Base-by-base conservation (phyloP, 1,139 yeast genomes). In the Kurtzmaniella quercitrusa region DNA sequence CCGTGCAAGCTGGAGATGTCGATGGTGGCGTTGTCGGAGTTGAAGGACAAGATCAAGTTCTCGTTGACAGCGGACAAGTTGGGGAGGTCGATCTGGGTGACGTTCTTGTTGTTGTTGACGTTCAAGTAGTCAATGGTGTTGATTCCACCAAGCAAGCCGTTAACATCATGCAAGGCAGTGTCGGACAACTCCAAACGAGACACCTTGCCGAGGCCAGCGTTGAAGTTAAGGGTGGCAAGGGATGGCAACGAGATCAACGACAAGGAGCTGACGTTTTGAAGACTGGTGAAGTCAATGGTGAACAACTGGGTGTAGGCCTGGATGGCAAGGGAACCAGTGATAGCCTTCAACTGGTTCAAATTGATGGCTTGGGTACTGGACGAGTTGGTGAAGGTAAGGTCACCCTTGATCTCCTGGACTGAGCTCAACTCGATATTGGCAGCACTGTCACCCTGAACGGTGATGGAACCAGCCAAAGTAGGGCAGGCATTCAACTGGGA, bases 91-190 rank as follows among this genome's bases (percentile, higher is more conserved):
- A 73, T 60, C 23, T 49, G 31, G 14, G 75, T 52, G 51, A 73
- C 63, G 57, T 73, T 72, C 52, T 72, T 72, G 63, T 73, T 73
- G 58, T 72, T 72, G 61, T 72, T 70, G 50, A 73, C 58, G 55
- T 71, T 60, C 59, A 73, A 66, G 46, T 60, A 56, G 38, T 62
- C 66, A 46, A 71, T 61, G 42, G 65, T 53, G 47, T 56, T 54
- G 55, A 67, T 59, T 49, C 56, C 58, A 51, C 66, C 55, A 14
- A 38, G 23, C 48, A 73, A 66, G 38, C 70, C 70, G 48, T 62
- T 61, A 51, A 72, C 60, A 41, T 66, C 54, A 48, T 64, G 56
- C 48, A 73, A 63, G 23, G 77, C 77, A 41, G 78, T 73, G 56
- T 73, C 77, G 42, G 74, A 67, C 45, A 73, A 56, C 42, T 64